Evolutionary conservation across 2,329 filamentous ascomycete genomes (phyloP), one percentile per base, ranked within the genome.

Genomic region (Drechmeria coniospora): DNA sequence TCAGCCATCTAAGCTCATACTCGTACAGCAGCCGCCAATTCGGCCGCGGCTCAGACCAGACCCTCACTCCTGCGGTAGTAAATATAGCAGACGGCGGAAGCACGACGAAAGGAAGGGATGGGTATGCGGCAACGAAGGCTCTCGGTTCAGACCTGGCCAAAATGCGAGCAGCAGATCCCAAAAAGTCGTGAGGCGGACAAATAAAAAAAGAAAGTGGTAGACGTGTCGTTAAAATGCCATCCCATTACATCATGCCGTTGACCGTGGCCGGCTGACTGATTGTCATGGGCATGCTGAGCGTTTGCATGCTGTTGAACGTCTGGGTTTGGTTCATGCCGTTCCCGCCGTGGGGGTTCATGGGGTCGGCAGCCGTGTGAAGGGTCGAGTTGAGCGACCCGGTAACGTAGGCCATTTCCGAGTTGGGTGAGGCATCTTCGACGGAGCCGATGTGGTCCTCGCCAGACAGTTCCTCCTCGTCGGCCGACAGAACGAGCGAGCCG

Each of bases 401-500:
- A 24, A 68, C 50, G 47, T 79, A 80, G 30, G 71, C 71, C 38
- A 65, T 60, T 38, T 79, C 74, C 0, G 77, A 80, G 26, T 68
- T 73, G 11, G 81, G 79, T 9, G 79, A 84, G 12, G 78, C 74
- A 37, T 86, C 79, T 37, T 83, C 81, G 16, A 86, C 68, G 21
- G 81, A 77, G 28, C 79, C 78, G 30, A 87, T 73, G 17, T 86
- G 79, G 40, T 90, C 81, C 39, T 92, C 83, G 34, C 87, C 82
- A 20, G 72, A 75, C 42, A 65, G 75, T 30, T 90, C 80, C 45
- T 92, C 73, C 25, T 92, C 83, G 42, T 92, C 84, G 32, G 87
- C 84, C 21, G 79, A 78, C 34, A 74, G 66, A 46, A 65, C 67
- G 43, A 74, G 63, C 32, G 51, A 51, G 28, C 60, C 61, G 23